Conservation (phyloP, 441 rosid genomes). For the Populus hybrid region DNA sequence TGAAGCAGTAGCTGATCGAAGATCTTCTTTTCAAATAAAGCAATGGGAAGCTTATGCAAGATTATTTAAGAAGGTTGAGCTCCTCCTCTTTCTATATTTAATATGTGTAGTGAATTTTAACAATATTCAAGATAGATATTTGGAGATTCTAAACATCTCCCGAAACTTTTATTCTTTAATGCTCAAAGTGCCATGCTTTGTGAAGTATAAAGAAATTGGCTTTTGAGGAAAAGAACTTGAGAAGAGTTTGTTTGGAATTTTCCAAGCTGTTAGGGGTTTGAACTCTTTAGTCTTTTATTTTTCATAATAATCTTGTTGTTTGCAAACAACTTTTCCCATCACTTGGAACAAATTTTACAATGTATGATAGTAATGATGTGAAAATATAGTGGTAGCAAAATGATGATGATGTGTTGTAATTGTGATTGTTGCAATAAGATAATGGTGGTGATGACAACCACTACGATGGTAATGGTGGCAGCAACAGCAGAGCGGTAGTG, state of each 20-base stretch:
- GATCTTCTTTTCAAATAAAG: conserved; percentile 58
- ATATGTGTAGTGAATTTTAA: conserved; percentile 7
- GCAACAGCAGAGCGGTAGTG: no score
- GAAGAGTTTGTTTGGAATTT: not conserved
- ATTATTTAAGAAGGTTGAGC: conserved; percentile 59
- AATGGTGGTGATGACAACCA: no score
- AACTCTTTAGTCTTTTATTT: no score
- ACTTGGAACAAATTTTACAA: no score
- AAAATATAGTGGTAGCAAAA: no score
- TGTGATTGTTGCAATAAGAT: no score
- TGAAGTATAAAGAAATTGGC: not conserved
- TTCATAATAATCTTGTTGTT: no score
- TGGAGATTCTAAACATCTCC: not conserved
- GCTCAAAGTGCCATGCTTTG: not conserved
- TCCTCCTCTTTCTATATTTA: conserved; percentile 9
- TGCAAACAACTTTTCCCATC: no score
- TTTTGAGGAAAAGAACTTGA: not conserved
- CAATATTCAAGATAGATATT: not conserved
- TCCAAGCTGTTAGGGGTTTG: not conserved
- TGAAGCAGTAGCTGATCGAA: conserved; percentile 72
- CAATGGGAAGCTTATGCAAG: conserved; percentile 77
- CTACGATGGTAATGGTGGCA: no score
- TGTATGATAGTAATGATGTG: no score
- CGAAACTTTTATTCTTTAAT: not conserved
- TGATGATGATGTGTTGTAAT: no score